Percentiles rank a stretch among this genome's conserved stretches.
These are phyloP conservation scores for Suhomyces guaymorum DNA, from an alignment of 1,139 yeast species.

Conservation along the genomic window DNA sequence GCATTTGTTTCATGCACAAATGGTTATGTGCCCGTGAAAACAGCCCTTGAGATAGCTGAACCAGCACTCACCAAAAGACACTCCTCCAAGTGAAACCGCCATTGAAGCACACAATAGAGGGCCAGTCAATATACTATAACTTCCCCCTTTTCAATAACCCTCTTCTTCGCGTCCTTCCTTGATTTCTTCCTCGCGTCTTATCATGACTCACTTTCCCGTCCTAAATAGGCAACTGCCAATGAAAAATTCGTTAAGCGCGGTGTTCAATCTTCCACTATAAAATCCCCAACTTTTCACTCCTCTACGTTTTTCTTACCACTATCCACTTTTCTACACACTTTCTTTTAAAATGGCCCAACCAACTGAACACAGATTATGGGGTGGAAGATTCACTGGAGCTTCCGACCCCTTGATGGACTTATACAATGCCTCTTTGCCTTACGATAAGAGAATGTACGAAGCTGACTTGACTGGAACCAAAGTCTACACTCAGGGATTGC, in stretches of 20 bases:
- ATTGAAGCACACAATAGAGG: too few species aligned
- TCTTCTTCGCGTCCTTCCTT: too few species aligned
- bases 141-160: too few species aligned
- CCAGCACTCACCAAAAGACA: too few species aligned
- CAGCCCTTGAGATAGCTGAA: too few species aligned
- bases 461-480: conserved; percentile 94
- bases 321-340: conserved; percentile 1
- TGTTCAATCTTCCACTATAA: conserved; percentile 27
- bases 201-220: conserved; percentile 9
- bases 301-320: conserved; percentile 3
- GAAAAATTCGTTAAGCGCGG: conserved; percentile 34
- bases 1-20: too few species aligned
- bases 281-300: conserved; percentile 4
- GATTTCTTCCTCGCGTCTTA: too few species aligned
- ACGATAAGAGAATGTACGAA: conserved; percentile 89
- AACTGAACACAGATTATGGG: conserved; percentile 80
- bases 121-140: too few species aligned
- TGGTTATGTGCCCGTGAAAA: too few species aligned
- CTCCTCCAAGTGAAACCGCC: too few species aligned
- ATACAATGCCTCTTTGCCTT: conserved; percentile 94
- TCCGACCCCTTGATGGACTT: conserved; percentile 97
- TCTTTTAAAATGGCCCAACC: conserved; percentile 39
- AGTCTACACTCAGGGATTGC: conserved; percentile 85
- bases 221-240: conserved; percentile 24
- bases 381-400: conserved; percentile 97